Base-by-base conservation (phyloP, 371 early-diverging fungal species). In the Mucor racemosus region DNA sequence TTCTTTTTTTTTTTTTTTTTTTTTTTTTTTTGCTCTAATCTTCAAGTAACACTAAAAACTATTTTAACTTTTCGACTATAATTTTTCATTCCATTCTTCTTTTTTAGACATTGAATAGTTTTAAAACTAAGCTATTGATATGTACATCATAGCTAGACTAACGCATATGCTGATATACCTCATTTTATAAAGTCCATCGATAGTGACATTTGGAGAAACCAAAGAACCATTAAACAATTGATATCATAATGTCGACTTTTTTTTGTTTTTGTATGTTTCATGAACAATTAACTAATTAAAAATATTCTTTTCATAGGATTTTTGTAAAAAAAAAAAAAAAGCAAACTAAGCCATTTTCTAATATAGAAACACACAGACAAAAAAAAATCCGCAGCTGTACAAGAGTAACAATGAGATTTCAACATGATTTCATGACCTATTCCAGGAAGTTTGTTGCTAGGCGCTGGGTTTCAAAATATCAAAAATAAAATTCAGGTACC, bases 351-450 rank as follows among this genome's bases (percentile, higher is more conserved):
- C 44, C 44, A 17, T 17, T 17, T 44, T 44, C 44, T 44, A 44
- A n/a, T 44, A n/a, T 44, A 44, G 44, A 44, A 44, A 44, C 44
- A 44, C 44, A 44, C 44, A 44, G 44, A 44, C 44, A 44, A 44
- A 44, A 44, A 44, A 44, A 44, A 15, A 44, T 5, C 44, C 44
- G 44, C 44, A 44, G 44, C 44, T 44, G 44, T 44, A 44, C 44
- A 44, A 44, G 44, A 44, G 44, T 44, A 44, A 44, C 44, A 44
- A 44, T 44, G 44, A 44, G 44, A n/a, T 44, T 44, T 44, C 44
- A 44, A 44, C 44, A 44, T 44, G 44, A n/a, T 44, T 15, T 44
- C 17, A 44, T 17, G 17, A 17, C 17, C 44, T 17, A n/a, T 17
- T 7, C 17, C 1, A 3, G n/a, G n/a, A n/a, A 17, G 4, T 15